Evolutionary conservation across 768 basidiomycete species (phyloP), one percentile per base, ranked within the genome.

Genomic region (Boletus tylopilopsis): DNA sequence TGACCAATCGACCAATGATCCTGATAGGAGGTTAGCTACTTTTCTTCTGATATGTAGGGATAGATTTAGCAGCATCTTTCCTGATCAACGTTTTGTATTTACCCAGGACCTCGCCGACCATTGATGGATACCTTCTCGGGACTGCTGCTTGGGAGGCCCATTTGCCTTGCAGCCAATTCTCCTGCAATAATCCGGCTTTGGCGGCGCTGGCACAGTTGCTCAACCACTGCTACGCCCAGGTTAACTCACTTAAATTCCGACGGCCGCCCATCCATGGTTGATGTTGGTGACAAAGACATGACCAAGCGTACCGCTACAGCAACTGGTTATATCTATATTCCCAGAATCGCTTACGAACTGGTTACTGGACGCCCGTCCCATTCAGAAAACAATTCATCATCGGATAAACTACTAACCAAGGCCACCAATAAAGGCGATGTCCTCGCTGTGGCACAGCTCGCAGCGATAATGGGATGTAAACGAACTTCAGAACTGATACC

Each of bases 11-110:
- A 43, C 87, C 90, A 11, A 94, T 94, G 91, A 94, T 94, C 55
- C 73, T 90, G 53, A 94, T 94, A 68, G 93, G 92, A 70, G 92
- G 92, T 84, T 94, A 80, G 88, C 79, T 81, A 63, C 66, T 65
- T 71, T 55, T 57, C 45, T 63, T 57, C 51, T 50, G 58, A 51
- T 37, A 34, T 35, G 49, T 55, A 57, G 48, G 35, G 33, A 58
- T 54, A 55, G 42, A 55, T 45, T 34, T 60, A 57, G 54, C 44
- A 21, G 30, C 38, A 45, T 51, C 36, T 12, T 46, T 56, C 59
- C 64, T 68, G 52, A 60, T 67, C 27, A 33, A 47, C 16, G n/a
- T 5, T 37, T 57, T 45, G 55, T 64, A 58, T 55, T 39, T 56
- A 47, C 49, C 24, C 64, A 64, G 65, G 63, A 36, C 21, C 25